A percentile compares a stretch with the other conserved stretches of the same genome.
phyloP scores from a whole-genome alignment of 1,284 basidiomycete genomes.

The Malassezia sympodialis region DNA sequence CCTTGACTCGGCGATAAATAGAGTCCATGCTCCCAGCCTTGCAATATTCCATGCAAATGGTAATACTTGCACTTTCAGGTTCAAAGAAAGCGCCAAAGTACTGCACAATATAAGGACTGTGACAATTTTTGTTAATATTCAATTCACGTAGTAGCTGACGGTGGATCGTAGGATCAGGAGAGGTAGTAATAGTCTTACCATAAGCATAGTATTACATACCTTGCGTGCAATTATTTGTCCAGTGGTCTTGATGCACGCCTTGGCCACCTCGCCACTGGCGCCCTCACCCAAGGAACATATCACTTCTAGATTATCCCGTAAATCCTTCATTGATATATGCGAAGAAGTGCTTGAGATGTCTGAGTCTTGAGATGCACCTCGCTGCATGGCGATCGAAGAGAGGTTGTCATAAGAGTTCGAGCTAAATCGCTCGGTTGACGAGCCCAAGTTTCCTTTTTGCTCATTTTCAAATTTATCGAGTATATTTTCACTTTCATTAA shows the following conservation, averaged over 20 bases:
- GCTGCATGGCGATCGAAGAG: not conserved
- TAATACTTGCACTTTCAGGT: slow-evolving; percentile 80
- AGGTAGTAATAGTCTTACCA: slow-evolving; percentile 71
- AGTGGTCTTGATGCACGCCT: slow-evolving; percentile 69
- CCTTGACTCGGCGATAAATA: slow-evolving; percentile 73
- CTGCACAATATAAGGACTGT: slow-evolving; percentile 76
- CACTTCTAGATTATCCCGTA: slow-evolving; percentile 59
- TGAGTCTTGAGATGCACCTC: not conserved
- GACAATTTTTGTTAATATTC: slow-evolving; percentile 72
- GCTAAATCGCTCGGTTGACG: not conserved
- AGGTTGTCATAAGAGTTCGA: not conserved
- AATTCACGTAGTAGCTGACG: slow-evolving; percentile 88
- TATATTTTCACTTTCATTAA: not conserved
- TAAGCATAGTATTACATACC: slow-evolving; percentile 46
- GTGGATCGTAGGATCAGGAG: slow-evolving; percentile 71
- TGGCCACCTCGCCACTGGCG: slow-evolving; percentile 86
- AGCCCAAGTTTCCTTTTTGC: not conserved
- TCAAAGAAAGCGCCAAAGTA: slow-evolving; percentile 94
- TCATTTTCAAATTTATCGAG: not conserved
- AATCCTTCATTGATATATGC: not conserved
- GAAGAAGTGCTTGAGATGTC: not conserved
- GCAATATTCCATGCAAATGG: slow-evolving; percentile 88
- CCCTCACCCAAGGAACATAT: slow-evolving; percentile 77
- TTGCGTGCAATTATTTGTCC: slow-evolving; percentile 81
- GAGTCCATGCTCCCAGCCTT: slow-evolving; percentile 75